A percentile compares a stretch with the other conserved stretches of the same genome.
phyloP scores from a whole-genome alignment of 164 flowering plant genomes.

The Protea cynaroides region DNA sequence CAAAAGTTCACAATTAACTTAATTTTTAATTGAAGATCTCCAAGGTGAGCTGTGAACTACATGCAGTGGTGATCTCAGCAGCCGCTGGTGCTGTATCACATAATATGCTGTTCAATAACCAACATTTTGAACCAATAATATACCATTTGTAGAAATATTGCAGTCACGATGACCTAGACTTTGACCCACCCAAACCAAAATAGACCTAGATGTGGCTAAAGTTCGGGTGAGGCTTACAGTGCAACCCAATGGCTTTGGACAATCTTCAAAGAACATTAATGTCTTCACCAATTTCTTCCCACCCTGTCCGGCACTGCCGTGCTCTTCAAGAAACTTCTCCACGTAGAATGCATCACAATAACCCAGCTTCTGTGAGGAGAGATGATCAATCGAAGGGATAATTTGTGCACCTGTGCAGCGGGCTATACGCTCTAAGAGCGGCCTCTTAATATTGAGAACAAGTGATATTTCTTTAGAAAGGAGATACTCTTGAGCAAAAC shows the following conservation, averaged over 20 bases:
- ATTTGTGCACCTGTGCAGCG: constrained; percentile 92
- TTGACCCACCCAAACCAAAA: not conserved
- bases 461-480: constrained; percentile 86
- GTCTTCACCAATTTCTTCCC: constrained; percentile 82
- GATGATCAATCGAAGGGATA: constrained; percentile 88
- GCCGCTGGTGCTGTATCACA: not conserved
- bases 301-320: constrained; percentile 76
- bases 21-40: not conserved
- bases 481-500: constrained; percentile 87
- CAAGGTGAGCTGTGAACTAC: not conserved
- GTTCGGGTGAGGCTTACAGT: constrained; percentile 58
- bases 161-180: not conserved
- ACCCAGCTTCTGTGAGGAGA: constrained; percentile 72
- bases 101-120: too few relatives aligned
- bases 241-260: constrained; percentile 89
- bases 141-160: not conserved
- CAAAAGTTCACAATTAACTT: not conserved
- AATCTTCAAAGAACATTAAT: constrained; percentile 87
- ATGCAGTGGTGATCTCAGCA: not conserved
- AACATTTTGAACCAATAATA: too few relatives aligned
- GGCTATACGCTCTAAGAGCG: constrained; percentile 91
- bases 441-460: constrained; percentile 81
- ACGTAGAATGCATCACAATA: constrained; percentile 76
- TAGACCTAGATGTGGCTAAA: not conserved
- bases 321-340: constrained; percentile 70